These are phyloP conservation scores for Otatea glauca DNA, from an alignment of 176 grass and related monocot genomes.

Conservation along the genomic window DNA sequence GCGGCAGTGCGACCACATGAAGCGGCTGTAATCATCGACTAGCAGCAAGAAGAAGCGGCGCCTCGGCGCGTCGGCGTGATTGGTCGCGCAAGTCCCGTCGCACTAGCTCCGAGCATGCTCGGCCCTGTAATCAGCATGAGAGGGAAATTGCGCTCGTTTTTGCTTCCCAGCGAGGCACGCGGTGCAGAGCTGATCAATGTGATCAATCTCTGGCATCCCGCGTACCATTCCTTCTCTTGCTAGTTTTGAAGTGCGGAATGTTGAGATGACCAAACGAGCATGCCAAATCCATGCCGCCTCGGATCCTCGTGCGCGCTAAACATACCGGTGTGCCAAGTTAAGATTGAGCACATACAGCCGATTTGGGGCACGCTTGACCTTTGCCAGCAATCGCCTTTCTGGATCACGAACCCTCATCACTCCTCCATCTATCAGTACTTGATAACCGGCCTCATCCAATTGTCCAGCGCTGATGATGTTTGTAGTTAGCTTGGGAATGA, in stretches of 20 bases:
- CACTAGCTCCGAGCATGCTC: rapidly evolving
- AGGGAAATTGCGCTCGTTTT: not conserved
- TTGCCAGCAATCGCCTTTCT: not conserved
- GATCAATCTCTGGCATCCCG: not conserved
- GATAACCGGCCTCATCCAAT: too few species aligned
- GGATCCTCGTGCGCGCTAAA: rapidly evolving
- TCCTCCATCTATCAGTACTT: not conserved
- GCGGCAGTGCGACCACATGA: too few species aligned
- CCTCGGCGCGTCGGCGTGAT: rapidly evolving
- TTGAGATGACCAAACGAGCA: not conserved
- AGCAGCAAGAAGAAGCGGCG: not conserved
- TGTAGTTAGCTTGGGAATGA: too few species aligned
- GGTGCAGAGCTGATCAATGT: not conserved
- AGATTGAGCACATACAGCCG: not conserved
- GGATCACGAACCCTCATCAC: not conserved
- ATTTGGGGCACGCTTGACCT: rapidly evolving
- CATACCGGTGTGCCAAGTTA: not conserved
- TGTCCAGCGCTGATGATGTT: too few species aligned
- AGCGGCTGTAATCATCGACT: not conserved
- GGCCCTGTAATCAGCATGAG: not conserved
- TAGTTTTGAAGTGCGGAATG: not conserved
- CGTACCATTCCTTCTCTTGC: not conserved
- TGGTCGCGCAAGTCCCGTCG: not conserved
- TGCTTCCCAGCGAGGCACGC: not conserved
- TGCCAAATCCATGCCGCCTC: not conserved